A percentile compares a stretch with the other conserved stretches of the same genome.
phyloP scores from a whole-genome alignment of 495 filamentous ascomycete genomes.

The Bacidia gigantensis region DNA sequence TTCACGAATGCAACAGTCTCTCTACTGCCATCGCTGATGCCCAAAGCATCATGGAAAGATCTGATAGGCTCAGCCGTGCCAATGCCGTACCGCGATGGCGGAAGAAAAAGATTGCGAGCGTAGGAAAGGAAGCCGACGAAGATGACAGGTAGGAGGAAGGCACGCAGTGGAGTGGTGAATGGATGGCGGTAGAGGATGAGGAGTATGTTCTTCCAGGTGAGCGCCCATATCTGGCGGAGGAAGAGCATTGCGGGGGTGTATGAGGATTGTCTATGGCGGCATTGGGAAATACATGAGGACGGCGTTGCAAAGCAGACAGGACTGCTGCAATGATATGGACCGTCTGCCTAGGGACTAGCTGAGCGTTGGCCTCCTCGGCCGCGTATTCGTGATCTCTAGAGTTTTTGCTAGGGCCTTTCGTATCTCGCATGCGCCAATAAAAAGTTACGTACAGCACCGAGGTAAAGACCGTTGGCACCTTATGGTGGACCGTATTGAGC shows the following conservation, averaged over 20 bases:
- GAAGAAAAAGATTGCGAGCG: conserved; percentile 54
- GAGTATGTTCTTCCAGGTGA: conserved; percentile 59
- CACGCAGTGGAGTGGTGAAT: conserved; percentile 48
- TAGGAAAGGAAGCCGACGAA: conserved; percentile 55
- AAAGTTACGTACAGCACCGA: too few relatives aligned
- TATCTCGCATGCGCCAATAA: too few relatives aligned
- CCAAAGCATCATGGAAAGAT: conserved; percentile 45
- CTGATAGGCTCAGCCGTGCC: conserved; percentile 40
- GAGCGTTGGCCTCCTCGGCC: too few relatives aligned
- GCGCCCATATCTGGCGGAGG: conserved; percentile 55
- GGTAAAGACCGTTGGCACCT: too few relatives aligned
- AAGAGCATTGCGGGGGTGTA: conserved; percentile 32
- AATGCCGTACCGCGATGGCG: conserved; percentile 55
- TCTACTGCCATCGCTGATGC: conserved; percentile 33
- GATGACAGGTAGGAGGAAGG: conserved; percentile 56
- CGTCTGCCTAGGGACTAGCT: too few relatives aligned
- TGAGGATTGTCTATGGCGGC: background rate
- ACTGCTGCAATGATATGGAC: too few relatives aligned
- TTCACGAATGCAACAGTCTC: conserved; percentile 69
- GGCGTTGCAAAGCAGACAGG: too few relatives aligned
- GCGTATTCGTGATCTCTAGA: too few relatives aligned
- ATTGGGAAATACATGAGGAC: too few relatives aligned
- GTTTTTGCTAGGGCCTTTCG: too few relatives aligned
- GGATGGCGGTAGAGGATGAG: conserved; percentile 52
- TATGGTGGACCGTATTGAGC: too few relatives aligned